phyloP scores from a whole-genome alignment of 495 filamentous ascomycete genomes.

The Penicillium egyptiacum region DNA sequence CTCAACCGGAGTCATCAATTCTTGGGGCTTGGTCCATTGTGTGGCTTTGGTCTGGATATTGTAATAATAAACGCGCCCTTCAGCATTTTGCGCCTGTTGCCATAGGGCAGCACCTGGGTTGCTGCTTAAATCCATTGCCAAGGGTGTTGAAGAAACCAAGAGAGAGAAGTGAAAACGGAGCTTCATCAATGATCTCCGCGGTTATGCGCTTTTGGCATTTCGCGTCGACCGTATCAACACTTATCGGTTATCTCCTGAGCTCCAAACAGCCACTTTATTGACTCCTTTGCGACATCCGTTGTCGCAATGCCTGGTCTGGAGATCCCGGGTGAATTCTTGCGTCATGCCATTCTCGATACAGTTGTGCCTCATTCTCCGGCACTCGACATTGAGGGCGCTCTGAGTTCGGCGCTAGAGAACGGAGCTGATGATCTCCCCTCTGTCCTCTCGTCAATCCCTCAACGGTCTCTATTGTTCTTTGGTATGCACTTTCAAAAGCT shows the following conservation, averaged over 20 bases:
- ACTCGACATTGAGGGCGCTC: conserved; percentile 61
- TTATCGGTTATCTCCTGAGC: conserved; percentile 22
- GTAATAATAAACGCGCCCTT: conserved; percentile 92
- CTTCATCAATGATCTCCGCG: conserved; percentile 22
- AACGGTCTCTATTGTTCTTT: conserved; percentile 61
- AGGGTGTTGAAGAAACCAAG: conserved; percentile 10
- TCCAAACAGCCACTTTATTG: conserved; percentile 20
- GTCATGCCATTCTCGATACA: conserved; percentile 72
- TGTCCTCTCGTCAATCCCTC: conserved; percentile 51
- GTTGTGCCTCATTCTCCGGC: conserved; percentile 71
- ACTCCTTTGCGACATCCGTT: conserved; percentile 28
- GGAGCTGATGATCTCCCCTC: conserved; percentile 47
- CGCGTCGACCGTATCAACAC: conserved; percentile 5
- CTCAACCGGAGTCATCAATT: conserved; percentile 84
- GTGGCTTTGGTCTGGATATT: conserved; percentile 83
- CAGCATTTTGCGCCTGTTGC: conserved; percentile 80
- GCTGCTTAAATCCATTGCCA: conserved; percentile 63
- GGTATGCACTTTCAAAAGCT: conserved; percentile 52
- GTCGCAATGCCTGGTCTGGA: conserved; percentile 45
- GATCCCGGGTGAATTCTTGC: conserved; percentile 59
- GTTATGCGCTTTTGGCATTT: conserved; percentile 40
- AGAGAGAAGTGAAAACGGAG: conserved; percentile 25
- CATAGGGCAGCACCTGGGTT: conserved; percentile 60
- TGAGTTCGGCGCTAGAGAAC: conserved; percentile 49
- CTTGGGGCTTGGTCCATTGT: conserved; percentile 90